Percentiles rank a stretch among this genome's conserved stretches.
These are phyloP conservation scores for Lumnitzera racemosa DNA, from an alignment of 345 rosid species.

Conservation along the genomic window DNA sequence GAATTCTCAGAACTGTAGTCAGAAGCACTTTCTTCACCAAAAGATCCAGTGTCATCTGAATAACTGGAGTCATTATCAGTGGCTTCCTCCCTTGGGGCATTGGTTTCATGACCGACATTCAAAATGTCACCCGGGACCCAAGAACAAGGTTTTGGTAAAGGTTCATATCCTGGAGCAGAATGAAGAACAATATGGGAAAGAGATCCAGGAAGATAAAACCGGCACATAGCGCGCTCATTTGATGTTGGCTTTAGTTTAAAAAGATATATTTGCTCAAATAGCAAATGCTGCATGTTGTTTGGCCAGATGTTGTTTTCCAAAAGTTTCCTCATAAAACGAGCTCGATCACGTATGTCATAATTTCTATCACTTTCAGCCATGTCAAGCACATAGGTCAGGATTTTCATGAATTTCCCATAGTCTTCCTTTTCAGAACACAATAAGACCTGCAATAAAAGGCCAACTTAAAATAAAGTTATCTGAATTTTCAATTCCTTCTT, in stretches of 20 bases:
- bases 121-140: conserved; percentile 36
- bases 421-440: conserved; percentile 42
- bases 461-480: conserved; percentile 4
- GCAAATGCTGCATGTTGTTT: conserved; percentile 25
- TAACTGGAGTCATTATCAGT: background rate
- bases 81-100: conserved; percentile 19
- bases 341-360: conserved; percentile 93
- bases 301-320: conserved; percentile 28
- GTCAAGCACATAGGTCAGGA: conserved; percentile 70
- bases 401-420: conserved; percentile 34
- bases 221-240: conserved; percentile 34
- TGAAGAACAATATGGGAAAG: conserved; percentile 95
- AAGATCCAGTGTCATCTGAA: conserved; percentile 27
- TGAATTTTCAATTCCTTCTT: background rate
- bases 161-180: conserved; percentile 99
- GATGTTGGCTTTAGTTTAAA: conserved; percentile 35
- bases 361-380: conserved; percentile 73
- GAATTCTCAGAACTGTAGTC: conserved; percentile 59
- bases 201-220: conserved; percentile 92
- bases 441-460: conserved; percentile 46
- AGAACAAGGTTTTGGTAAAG: conserved; percentile 92
- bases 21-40: conserved; percentile 61
- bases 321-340: conserved; percentile 65
- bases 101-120: conserved; percentile 16
- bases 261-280: conserved; percentile 54